Conservation (phyloP, 495 filamentous ascomycete species). For the Daldinia loculata region DNA sequence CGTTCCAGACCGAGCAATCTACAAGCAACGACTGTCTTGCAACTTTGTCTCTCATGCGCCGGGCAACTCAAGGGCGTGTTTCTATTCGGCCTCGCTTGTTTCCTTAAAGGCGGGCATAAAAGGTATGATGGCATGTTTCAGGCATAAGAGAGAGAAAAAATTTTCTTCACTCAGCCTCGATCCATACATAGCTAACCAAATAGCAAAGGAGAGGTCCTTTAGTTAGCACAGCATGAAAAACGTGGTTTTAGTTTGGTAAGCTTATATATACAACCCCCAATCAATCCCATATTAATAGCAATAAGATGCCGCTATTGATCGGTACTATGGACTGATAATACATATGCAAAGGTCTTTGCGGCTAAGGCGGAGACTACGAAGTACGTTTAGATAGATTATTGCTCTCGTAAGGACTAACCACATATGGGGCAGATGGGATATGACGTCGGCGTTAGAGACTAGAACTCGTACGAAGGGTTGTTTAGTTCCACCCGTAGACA, state of each 20-base stretch:
- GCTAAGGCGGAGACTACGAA: constrained; percentile 28
- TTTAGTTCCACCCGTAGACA: constrained; percentile 20
- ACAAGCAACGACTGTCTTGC: constrained; percentile 30
- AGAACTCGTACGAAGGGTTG: constrained; percentile 12
- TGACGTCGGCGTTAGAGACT: constrained; percentile 31
- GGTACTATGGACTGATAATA: constrained; percentile 11
- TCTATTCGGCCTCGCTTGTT: constrained; percentile 36
- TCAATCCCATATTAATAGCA: constrained; percentile 32
- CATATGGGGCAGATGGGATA: constrained; percentile 19
- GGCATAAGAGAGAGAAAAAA: constrained; percentile 21
- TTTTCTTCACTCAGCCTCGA: constrained; percentile 42
- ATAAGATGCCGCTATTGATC: constrained; percentile 13
- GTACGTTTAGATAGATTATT: background rate
- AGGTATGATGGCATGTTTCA: constrained; percentile 41
- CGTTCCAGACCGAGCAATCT: constrained; percentile 38
- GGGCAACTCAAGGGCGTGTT: constrained; percentile 34
- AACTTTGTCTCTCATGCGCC: constrained; percentile 37
- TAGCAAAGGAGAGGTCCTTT: constrained; percentile 16
- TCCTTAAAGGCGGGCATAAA: constrained; percentile 24
- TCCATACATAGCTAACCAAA: constrained; percentile 14
- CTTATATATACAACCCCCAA: constrained; percentile 18
- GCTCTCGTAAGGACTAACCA: constrained; percentile 20
- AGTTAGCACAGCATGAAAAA: constrained; percentile 22
- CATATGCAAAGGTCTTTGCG: constrained; percentile 23
- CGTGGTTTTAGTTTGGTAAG: constrained; percentile 15